These are phyloP conservation scores for Exophiala oligosperma DNA, from an alignment of 2,329 filamentous ascomycete genomes.

Conservation along the genomic window DNA sequence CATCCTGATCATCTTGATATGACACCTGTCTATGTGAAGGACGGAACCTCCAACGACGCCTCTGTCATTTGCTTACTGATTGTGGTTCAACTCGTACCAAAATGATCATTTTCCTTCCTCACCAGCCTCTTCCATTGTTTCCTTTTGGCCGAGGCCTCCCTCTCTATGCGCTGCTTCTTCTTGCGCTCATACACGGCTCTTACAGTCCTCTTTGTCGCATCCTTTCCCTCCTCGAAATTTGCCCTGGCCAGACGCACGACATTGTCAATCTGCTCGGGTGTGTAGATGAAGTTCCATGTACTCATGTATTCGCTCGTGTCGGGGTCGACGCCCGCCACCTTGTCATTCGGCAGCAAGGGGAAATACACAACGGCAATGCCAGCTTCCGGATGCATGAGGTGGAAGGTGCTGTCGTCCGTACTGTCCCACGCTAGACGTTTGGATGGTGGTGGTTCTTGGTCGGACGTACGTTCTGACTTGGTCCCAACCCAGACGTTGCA, in stretches of 20 bases:
- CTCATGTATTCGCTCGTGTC: slow-evolving; percentile 80
- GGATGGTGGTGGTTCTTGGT: slow-evolving; percentile 53
- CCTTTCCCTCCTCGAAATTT: slow-evolving; percentile 81
- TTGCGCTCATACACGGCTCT: slow-evolving; percentile 91
- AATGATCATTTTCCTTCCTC: background rate
- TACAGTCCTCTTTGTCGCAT: slow-evolving; percentile 75
- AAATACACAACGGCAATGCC: slow-evolving; percentile 90
- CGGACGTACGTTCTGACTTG: slow-evolving; percentile 67
- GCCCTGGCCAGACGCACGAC: slow-evolving; percentile 79
- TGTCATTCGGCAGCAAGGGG: slow-evolving; percentile 77
- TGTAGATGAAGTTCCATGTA: slow-evolving; percentile 99
- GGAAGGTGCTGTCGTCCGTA: slow-evolving; percentile 64
- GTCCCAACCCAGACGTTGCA: slow-evolving; percentile 95
- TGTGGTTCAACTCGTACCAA: no score
- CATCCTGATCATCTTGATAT: no score
- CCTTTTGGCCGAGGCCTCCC: slow-evolving; percentile 42
- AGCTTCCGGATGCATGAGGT: slow-evolving; percentile 72
- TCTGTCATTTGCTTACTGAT: no score
- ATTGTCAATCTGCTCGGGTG: slow-evolving; percentile 81
- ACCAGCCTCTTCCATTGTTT: slow-evolving; percentile 27
- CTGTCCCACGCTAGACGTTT: slow-evolving; percentile 48
- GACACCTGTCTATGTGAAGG: no score
- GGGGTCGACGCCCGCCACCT: slow-evolving; percentile 79
- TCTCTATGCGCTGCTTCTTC: slow-evolving; percentile 64
- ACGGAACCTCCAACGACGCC: no score